Evolutionary conservation across 768 basidiomycete genomes (phyloP).

Genomic region (Suillus clintonianus): DNA sequence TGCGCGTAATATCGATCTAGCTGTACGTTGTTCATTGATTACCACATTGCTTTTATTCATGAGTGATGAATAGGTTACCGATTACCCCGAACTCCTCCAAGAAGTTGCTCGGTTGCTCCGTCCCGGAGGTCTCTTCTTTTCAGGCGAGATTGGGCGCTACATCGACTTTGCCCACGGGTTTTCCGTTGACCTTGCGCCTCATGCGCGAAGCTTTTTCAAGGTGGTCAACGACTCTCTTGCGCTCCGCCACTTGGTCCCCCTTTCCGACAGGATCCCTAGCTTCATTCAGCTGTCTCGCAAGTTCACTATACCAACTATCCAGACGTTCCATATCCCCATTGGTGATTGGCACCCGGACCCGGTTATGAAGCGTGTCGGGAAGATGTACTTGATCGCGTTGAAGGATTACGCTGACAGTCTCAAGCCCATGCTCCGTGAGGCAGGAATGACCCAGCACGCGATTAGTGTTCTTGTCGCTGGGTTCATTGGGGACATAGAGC

Average conservation of each 20-base stretch:
- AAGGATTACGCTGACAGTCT: slow-evolving; percentile 49
- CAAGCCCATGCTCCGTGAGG: slow-evolving; percentile 44
- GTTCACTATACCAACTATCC: slow-evolving; percentile 44
- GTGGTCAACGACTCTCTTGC: slow-evolving; percentile 44
- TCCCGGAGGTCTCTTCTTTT: slow-evolving; percentile 70
- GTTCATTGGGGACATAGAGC: slow-evolving; percentile 48
- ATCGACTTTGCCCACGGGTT: slow-evolving; percentile 41
- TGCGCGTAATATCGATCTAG: slow-evolving; percentile 58
- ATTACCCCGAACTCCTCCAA: slow-evolving; percentile 52
- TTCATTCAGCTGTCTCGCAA: slow-evolving; percentile 37
- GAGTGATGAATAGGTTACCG: slow-evolving; percentile 45
- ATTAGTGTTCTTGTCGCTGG: slow-evolving; percentile 42
- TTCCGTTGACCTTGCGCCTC: slow-evolving; percentile 23
- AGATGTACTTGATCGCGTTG: slow-evolving; percentile 39
- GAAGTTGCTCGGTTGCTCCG: slow-evolving; percentile 68
- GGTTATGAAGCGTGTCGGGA: slow-evolving; percentile 41
- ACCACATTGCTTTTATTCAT: slow-evolving; percentile 14
- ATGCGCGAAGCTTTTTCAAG: slow-evolving; percentile 32
- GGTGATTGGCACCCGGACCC: slow-evolving; percentile 49
- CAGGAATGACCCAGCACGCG: slow-evolving; percentile 36
- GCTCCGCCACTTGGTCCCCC: slow-evolving; percentile 38
- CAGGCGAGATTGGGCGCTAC: slow-evolving; percentile 57
- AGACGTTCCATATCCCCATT: slow-evolving; percentile 48
- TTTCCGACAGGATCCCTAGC: slow-evolving; percentile 38
- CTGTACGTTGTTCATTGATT: slow-evolving; percentile 43